These are phyloP conservation scores for Epichloe sp. DNA, from an alignment of 2,329 filamentous ascomycete species.

Conservation along the genomic window DNA sequence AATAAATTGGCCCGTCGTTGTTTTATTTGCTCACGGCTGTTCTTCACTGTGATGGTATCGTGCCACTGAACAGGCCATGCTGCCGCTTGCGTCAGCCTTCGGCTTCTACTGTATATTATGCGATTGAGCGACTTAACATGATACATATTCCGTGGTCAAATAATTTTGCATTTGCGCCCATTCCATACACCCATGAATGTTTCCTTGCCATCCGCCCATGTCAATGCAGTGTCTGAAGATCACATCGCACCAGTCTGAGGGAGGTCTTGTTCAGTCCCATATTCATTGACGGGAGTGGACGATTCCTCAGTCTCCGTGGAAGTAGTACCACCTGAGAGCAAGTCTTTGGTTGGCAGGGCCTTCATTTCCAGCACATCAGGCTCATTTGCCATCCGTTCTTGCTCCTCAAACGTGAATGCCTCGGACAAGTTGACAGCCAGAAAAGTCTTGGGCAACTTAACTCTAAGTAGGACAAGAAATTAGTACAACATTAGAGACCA, in stretches of 20 bases:
- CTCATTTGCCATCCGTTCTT: conserved; percentile 37
- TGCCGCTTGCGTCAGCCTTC: too few species aligned
- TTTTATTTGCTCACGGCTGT: background rate
- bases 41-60: too few species aligned
- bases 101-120: too few species aligned
- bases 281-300: background rate
- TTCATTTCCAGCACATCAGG: conserved; percentile 36
- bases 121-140: too few species aligned
- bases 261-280: background rate
- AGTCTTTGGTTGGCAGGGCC: conserved; percentile 17
- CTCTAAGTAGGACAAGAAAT: conserved; percentile 25
- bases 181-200: background rate
- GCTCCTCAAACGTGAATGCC: conserved; percentile 45
- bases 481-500: background rate
- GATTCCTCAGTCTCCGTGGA: background rate
- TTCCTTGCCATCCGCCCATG: background rate
- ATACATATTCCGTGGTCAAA: too few species aligned
- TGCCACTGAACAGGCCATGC: too few species aligned
- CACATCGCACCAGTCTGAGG: background rate
- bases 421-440: conserved; percentile 51
- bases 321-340: conserved; percentile 8
- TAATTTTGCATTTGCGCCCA: background rate
- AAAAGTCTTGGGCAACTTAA: conserved; percentile 54
- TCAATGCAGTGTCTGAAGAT: background rate
- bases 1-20: background rate